Percentiles rank a stretch among this genome's conserved stretches.
phyloP scores from a whole-genome alignment of 73 alveolate genomes.

The Paramecium octaurelia region DNA sequence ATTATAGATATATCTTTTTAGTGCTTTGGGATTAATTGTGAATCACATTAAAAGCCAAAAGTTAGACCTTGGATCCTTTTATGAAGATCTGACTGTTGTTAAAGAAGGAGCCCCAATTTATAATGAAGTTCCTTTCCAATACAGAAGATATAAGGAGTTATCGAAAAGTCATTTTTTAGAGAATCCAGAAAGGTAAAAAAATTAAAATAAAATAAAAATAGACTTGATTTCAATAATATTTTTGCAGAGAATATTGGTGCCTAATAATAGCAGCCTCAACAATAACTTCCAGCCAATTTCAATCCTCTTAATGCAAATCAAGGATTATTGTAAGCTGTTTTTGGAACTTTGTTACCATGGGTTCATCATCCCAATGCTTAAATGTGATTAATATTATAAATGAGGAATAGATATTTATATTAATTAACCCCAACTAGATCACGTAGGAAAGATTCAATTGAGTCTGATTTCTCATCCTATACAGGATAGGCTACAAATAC shows the following conservation, averaged over 20 bases:
- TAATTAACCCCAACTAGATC: background rate
- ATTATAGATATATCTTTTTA: background rate
- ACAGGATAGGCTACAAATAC: background rate
- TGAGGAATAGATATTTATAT: background rate
- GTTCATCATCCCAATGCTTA: conserved; percentile 44
- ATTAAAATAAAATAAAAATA: background rate
- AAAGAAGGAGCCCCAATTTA: background rate
- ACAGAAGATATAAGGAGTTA: conserved; percentile 15
- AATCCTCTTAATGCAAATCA: conserved; percentile 35
- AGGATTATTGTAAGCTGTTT: conserved; percentile 3
- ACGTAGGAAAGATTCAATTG: background rate
- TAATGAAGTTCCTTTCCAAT: conserved; percentile 14
- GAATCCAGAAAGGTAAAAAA: conserved; percentile 23
- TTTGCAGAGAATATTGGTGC: conserved; percentile 42
- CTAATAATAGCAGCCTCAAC: background rate
- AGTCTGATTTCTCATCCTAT: background rate
- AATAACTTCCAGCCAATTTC: background rate
- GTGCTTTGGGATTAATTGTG: conserved; percentile 20
- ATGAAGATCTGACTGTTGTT: conserved; percentile 3
- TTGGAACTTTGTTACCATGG: conserved; percentile 28
- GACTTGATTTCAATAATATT: conserved; percentile 17
- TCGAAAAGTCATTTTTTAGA: background rate
- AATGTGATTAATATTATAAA: background rate
- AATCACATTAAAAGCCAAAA: background rate
- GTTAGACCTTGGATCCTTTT: background rate